phyloP scores from a whole-genome alignment of 2,329 filamentous ascomycete species.

The Aphanoascus verrucosus region DNA sequence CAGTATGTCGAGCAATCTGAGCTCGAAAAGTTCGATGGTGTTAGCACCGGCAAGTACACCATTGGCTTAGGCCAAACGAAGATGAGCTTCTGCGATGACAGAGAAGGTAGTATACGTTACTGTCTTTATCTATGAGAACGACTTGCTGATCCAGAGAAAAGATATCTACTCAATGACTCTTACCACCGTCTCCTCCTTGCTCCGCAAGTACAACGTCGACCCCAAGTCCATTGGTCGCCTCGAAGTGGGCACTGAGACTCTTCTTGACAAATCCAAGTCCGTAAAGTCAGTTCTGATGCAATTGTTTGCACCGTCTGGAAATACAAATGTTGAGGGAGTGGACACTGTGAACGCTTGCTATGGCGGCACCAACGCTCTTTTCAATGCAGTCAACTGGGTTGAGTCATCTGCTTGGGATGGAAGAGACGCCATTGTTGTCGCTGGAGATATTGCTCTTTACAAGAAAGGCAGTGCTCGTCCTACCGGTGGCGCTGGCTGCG shows the following conservation, averaged over 20 bases:
- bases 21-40: conserved; percentile 78
- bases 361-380: conserved; percentile 66
- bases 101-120: conserved; percentile 52
- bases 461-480: conserved; percentile 68
- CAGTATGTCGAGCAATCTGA: conserved; percentile 77
- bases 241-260: conserved; percentile 70
- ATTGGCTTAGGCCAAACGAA: conserved; percentile 84
- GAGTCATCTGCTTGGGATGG: conserved; percentile 82
- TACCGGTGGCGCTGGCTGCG: conserved; percentile 63
- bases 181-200: conserved; percentile 64
- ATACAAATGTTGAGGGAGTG: conserved; percentile 67
- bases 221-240: conserved; percentile 61
- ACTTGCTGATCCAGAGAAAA: conserved; percentile 26
- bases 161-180: conserved; percentile 82
- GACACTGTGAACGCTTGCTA: conserved; percentile 75
- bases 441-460: conserved; percentile 69
- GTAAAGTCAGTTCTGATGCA: conserved; percentile 76
- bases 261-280: conserved; percentile 75
- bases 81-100: conserved; percentile 86
- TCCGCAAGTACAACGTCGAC: conserved; percentile 77
- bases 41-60: conserved; percentile 73
- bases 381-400: conserved; percentile 70
- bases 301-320: conserved; percentile 57
- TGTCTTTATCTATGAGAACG: not conserved
- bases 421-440: conserved; percentile 63